Base-by-base conservation (phyloP, 1,284 basidiomycete species). In the Malassezia vespertilionis region DNA sequence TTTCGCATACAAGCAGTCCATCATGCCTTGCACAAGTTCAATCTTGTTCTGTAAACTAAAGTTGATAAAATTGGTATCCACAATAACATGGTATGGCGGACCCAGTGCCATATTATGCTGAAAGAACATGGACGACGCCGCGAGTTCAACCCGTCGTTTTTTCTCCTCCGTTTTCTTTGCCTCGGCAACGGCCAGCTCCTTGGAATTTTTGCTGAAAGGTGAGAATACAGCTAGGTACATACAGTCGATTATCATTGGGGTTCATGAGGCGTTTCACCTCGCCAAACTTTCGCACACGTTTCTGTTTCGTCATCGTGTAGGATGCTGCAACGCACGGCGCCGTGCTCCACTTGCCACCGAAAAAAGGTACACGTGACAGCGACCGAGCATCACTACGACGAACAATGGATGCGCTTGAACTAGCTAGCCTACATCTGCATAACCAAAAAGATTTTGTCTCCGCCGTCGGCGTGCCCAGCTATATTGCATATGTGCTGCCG, bases 61-160 rank as follows among this genome's bases (percentile, higher is more conserved):
- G 71, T 97, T 97, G 78, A 99, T 96, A 68, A 99, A 99, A 72
- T 99, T 99, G 66, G 93, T 99, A 74, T 99, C 93, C 48, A 99
- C 88, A 33, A 99, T 79, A 9, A 99, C 86, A 21, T 91, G 82
- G 71, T 97, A 99, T 0, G 93, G 93, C 0, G 93, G 93, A 0
- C 87, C 90, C 24, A 99, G 82, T 10, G 90, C 84, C 14, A 85
- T 83, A 72, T 99, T 99, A 72, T 97, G 93, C 18, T 85, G 82
- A 50, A 99, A 78, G 77, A 97, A 97, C 60, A 97, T 78, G 9
- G 87, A 87, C 4, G 87, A 83, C 15, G 85, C 78, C 1, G 63
- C 61, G 3, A 63, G 52, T 2, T 52, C 54, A 18, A 63, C 54
- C 52, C 60, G 60, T 10, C 55, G 52, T 2, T 63, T 57, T 11